Percentiles rank a stretch among this genome's conserved stretches.
These are phyloP conservation scores for Lasiosphaeria hispida DNA, from an alignment of 495 filamentous ascomycete genomes.

Conservation along the genomic window DNA sequence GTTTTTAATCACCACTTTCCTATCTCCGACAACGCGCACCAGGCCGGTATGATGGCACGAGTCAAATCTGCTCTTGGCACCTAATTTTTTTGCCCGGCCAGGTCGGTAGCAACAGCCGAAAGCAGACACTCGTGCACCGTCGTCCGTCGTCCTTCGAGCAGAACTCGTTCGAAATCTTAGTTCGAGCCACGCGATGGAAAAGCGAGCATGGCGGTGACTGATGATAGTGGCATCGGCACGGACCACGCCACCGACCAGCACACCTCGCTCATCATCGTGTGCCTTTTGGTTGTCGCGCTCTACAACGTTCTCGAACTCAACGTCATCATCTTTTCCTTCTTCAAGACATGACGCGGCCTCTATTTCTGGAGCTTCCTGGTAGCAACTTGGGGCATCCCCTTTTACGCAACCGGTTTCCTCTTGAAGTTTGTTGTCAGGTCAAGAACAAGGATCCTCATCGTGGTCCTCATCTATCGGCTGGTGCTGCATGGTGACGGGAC, in stretches of 20 bases:
- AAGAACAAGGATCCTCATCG: constrained; percentile 25
- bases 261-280: not conserved
- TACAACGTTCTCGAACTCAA: constrained; percentile 44
- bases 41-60: too few species aligned
- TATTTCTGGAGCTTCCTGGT: constrained; percentile 47
- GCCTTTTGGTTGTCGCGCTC: not conserved
- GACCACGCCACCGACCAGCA: not conserved
- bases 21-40: too few species aligned
- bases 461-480: constrained; percentile 51
- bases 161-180: too few species aligned
- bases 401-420: constrained; percentile 56
- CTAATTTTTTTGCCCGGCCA: too few species aligned
- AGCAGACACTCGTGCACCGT: too few species aligned
- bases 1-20: too few species aligned
- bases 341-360: constrained; percentile 30
- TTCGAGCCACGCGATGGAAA: too few species aligned
- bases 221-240: too few species aligned
- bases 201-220: too few species aligned
- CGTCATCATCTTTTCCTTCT: constrained; percentile 45
- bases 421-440: constrained; percentile 15
- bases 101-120: too few species aligned
- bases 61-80: too few species aligned
- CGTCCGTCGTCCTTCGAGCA: too few species aligned
- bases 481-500: constrained; percentile 63
- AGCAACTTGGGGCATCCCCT: constrained; percentile 49